Evolutionary conservation across 805 yeast species (phyloP).

Genomic region (Myxozyma monticola): DNA sequence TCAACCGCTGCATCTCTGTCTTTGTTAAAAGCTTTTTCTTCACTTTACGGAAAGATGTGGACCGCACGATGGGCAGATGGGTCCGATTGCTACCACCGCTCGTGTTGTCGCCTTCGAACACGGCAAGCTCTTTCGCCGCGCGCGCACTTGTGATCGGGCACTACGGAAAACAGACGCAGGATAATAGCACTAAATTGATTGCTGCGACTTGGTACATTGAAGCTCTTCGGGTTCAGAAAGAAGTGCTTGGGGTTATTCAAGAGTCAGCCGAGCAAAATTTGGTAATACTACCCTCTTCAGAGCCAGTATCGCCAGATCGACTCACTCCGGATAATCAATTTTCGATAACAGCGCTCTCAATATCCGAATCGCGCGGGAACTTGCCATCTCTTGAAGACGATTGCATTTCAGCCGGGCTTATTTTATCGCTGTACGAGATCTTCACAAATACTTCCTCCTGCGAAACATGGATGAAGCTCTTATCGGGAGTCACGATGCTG

Average conservation of each 20-base stretch:
- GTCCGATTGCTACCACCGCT: slow-evolving; percentile 4
- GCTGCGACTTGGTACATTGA: slow-evolving; percentile 15
- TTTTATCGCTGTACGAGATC: background rate
- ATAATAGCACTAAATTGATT: slow-evolving; percentile 3
- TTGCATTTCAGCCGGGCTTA: background rate
- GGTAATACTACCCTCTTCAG: too few relatives aligned
- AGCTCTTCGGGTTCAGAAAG: slow-evolving; percentile 11
- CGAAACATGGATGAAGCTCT: background rate
- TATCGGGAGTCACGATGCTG: background rate
- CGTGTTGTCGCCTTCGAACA: slow-evolving; percentile 7
- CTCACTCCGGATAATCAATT: too few relatives aligned
- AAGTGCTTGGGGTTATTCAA: background rate
- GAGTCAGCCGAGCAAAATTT: too few relatives aligned
- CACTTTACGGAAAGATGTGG: background rate
- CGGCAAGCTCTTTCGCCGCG: slow-evolving; percentile 12
- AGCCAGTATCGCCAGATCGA: too few relatives aligned
- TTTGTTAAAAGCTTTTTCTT: slow-evolving; percentile 1
- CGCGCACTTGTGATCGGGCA: slow-evolving; percentile 12
- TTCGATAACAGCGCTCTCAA: too few relatives aligned
- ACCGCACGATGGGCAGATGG: slow-evolving; percentile 3
- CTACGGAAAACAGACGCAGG: slow-evolving; percentile 2
- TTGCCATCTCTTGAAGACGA: background rate
- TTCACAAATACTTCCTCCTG: background rate
- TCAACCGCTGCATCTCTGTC: slow-evolving; percentile 10
- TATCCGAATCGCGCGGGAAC: too few relatives aligned